A percentile compares a stretch with the other conserved stretches of the same genome.
Evolutionary conservation across 352 stramenopile genomes (phyloP).

Genomic region (Phytopythium mirpurense): DNA sequence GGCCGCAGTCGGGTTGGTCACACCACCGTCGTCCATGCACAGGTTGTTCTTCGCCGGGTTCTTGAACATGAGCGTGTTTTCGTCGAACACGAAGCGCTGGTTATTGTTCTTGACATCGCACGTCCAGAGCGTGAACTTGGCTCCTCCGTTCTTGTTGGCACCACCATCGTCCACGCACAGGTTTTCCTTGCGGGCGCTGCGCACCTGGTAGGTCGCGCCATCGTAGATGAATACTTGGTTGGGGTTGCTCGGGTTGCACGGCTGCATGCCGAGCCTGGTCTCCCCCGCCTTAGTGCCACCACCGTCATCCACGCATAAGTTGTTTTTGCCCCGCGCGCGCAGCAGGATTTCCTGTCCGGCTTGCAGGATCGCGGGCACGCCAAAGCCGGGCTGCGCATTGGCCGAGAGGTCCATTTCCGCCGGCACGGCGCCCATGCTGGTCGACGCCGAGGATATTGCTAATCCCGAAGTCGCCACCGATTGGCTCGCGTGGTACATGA

Average conservation of each 20-base stretch:
- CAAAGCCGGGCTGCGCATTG: too few species aligned
- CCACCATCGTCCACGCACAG: slow-evolving; percentile 7
- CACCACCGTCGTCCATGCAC: slow-evolving; percentile 29
- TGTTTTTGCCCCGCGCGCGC: slow-evolving; percentile 16
- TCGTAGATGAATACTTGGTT: slow-evolving; percentile 32
- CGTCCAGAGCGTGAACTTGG: slow-evolving; percentile 6
- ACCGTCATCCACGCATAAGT: slow-evolving; percentile 31
- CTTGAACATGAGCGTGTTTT: slow-evolving; percentile 18
- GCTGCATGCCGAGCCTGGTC: slow-evolving; percentile 13
- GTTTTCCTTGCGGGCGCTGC: slow-evolving; percentile 7
- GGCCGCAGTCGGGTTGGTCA: slow-evolving; percentile 8
- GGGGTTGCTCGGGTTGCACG: slow-evolving; percentile 20
- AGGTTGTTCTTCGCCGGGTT: slow-evolving; percentile 23
- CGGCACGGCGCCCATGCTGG: neutral
- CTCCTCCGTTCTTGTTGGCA: slow-evolving; percentile 7
- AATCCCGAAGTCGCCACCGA: neutral
- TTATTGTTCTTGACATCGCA: slow-evolving; percentile 1
- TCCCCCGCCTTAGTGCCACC: slow-evolving; percentile 11
- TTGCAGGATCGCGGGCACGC: neutral
- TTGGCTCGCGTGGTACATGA: neutral
- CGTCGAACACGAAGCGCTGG: slow-evolving; percentile 15
- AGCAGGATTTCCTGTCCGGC: slow-evolving; percentile 18
- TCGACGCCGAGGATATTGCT: neutral
- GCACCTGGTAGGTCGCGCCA: slow-evolving; percentile 8
- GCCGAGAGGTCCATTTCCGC: neutral